Conservation (phyloP, 371 early-diverging fungal species). For the Zychaea mexicana region DNA sequence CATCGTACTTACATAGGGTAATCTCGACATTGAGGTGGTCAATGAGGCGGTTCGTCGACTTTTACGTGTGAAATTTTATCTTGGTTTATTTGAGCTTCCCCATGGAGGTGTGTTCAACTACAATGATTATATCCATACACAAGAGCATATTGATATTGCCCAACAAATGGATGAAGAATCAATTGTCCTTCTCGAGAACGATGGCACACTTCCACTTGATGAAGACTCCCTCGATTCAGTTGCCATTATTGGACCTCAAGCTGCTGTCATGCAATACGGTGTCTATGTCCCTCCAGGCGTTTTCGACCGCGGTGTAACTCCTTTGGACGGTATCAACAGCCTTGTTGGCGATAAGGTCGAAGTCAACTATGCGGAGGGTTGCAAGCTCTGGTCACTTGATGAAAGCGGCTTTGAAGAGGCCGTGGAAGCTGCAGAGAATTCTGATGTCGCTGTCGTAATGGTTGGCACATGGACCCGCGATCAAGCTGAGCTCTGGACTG, state of each 20-base stretch:
- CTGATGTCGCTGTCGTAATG: constrained; percentile 53
- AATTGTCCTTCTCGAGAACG: constrained; percentile 46
- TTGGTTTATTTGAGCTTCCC: constrained; percentile 27
- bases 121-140: constrained; percentile 23
- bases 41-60: constrained; percentile 27
- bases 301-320: constrained; percentile 27
- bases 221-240: constrained; percentile 18
- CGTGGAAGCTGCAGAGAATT: constrained; percentile 26
- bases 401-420: constrained; percentile 33
- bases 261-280: constrained; percentile 29
- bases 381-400: constrained; percentile 30
- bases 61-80: constrained; percentile 24
- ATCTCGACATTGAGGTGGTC: constrained; percentile 30
- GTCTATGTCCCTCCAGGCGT: constrained; percentile 18
- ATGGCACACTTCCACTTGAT: constrained; percentile 31
- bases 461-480: constrained; percentile 31
- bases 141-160: constrained; percentile 15
- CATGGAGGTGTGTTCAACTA: constrained; percentile 18
- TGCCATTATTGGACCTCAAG: constrained; percentile 54
- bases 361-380: constrained; percentile 27
- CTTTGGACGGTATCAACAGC: constrained; percentile 36
- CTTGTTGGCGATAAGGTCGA: constrained; percentile 26
- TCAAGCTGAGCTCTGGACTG: constrained; percentile 21
- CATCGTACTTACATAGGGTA: too few relatives aligned
- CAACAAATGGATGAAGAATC: constrained; percentile 27